phyloP scores from a whole-genome alignment of 148 eudicot species.

The Vaccinium corymbosum region DNA sequence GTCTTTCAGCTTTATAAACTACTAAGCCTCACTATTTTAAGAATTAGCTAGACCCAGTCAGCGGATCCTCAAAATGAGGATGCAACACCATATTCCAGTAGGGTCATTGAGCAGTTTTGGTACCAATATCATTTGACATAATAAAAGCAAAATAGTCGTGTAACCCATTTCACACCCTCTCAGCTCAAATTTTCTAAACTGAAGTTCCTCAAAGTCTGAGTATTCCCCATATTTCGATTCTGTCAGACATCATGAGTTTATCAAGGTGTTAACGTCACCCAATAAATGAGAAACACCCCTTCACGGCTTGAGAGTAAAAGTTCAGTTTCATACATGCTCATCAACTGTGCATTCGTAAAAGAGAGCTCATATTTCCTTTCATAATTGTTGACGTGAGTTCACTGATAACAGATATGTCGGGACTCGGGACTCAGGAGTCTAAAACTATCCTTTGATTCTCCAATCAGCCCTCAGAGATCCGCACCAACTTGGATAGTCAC shows the following conservation, averaged over 20 bases:
- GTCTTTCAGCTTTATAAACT: too few species aligned
- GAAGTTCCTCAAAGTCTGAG: neutral
- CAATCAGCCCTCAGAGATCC: neutral
- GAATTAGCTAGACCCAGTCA: too few species aligned
- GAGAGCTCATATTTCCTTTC: neutral
- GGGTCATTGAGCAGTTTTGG: too few species aligned
- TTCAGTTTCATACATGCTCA: neutral
- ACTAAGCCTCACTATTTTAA: too few species aligned
- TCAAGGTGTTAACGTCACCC: neutral
- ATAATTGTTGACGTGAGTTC: neutral
- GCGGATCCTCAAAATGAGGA: too few species aligned
- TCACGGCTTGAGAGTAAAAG: neutral
- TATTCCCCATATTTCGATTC: neutral
- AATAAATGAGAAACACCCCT: conserved; percentile 1
- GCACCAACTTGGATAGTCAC: neutral
- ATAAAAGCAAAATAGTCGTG: neutral
- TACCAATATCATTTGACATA: neutral
- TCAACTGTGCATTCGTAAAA: neutral
- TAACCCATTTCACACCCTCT: neutral
- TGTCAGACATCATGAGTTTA: neutral
- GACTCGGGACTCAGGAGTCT: neutral
- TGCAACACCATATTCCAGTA: too few species aligned
- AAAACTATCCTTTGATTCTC: neutral
- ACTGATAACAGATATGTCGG: neutral
- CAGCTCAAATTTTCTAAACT: neutral